Conservation (phyloP, 2,329 filamentous ascomycete genomes). For the Fusarium staphyleae region DNA sequence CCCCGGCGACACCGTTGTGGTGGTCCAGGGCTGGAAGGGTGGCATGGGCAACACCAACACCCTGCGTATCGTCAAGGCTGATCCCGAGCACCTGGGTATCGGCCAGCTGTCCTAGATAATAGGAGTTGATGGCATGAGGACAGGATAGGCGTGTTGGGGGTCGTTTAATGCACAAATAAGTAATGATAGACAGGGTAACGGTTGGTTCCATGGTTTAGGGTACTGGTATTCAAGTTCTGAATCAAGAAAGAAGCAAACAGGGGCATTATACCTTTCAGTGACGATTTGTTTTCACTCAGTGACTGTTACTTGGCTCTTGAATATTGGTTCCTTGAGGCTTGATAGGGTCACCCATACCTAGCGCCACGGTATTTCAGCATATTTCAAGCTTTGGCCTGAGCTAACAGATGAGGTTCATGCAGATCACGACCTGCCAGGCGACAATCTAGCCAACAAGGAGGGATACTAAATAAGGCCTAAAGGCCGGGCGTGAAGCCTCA, state of each 20-base stretch:
- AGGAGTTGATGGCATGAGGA: conserved; percentile 18
- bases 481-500: conserved; percentile 4
- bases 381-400: conserved; percentile 6
- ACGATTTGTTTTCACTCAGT: background rate
- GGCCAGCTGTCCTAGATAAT: conserved; percentile 49
- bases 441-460: background rate
- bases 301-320: background rate
- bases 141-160: conserved; percentile 18
- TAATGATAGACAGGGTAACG: conserved; percentile 44
- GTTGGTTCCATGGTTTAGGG: conserved; percentile 40
- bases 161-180: conserved; percentile 41
- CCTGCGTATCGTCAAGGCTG: conserved; percentile 67
- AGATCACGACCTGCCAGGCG: background rate
- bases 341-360: background rate
- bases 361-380: too few species aligned
- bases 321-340: background rate
- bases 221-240: conserved; percentile 38
- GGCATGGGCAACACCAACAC: conserved; percentile 94
- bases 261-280: conserved; percentile 22
- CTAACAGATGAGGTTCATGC: conserved; percentile 15
- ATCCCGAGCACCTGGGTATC: conserved; percentile 65
- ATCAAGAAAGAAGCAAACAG: conserved; percentile 34
- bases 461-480: background rate
- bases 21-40: conserved; percentile 90
- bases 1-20: conserved; percentile 77